Percentiles rank a stretch among this genome's conserved stretches.
phyloP scores from a whole-genome alignment of 139 green algal genomes.

The Asterochloris erici region DNA sequence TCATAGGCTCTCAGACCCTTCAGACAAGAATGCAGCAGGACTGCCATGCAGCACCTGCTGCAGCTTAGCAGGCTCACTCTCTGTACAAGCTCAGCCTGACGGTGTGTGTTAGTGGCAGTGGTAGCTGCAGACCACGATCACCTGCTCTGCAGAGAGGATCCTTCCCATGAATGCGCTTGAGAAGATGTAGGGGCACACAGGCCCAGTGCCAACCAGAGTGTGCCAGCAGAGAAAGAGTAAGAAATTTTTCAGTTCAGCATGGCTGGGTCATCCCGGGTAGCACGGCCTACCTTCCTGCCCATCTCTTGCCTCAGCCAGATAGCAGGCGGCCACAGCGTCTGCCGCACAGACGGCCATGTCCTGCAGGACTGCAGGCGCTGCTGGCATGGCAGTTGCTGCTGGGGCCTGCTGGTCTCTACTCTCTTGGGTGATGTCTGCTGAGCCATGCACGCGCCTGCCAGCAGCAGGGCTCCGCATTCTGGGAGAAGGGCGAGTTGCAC shows the following conservation, averaged over 20 bases:
- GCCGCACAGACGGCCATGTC: slow-evolving; percentile 46
- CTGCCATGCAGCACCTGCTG: neutral
- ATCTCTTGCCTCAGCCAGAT: slow-evolving; percentile 33
- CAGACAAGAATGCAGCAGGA: neutral
- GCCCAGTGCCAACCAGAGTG: neutral
- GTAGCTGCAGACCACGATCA: too few relatives aligned
- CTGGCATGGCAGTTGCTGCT: neutral
- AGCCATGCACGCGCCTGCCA: too few relatives aligned
- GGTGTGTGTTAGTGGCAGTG: too few relatives aligned
- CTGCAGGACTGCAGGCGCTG: slow-evolving; percentile 28
- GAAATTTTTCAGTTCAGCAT: neutral
- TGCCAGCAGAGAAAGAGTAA: neutral
- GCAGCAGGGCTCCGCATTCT: too few relatives aligned
- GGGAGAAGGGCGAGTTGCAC: too few relatives aligned
- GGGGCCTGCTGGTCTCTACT: too few relatives aligned
- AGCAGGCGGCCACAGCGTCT: slow-evolving; percentile 42
- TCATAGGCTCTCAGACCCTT: neutral
- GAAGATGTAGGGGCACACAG: too few relatives aligned
- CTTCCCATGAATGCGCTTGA: too few relatives aligned
- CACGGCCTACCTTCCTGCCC: neutral
- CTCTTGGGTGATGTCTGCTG: too few relatives aligned
- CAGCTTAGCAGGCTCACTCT: neutral
- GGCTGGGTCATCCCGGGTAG: neutral
- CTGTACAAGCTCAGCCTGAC: too few relatives aligned
- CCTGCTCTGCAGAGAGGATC: too few relatives aligned